phyloP scores from a whole-genome alignment of 2,329 filamentous ascomycete species.

The Stenocarpella maydis region DNA sequence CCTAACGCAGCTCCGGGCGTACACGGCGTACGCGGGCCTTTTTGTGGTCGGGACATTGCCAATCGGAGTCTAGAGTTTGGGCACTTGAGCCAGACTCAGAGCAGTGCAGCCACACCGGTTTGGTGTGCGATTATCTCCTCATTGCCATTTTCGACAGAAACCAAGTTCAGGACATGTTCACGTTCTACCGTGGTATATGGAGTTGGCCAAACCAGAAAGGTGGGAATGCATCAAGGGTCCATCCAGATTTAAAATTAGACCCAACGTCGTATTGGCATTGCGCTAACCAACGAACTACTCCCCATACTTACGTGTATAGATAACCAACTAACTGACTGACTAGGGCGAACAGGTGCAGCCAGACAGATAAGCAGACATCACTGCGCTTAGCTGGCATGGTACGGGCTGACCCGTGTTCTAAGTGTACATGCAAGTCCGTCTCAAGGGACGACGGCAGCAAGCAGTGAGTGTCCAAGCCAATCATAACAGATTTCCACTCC shows the following conservation, averaged over 20 bases:
- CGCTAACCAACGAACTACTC: not conserved
- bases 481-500: not conserved
- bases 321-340: too few relatives aligned
- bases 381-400: too few relatives aligned
- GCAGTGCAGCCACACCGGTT: not conserved
- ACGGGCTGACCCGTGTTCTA: too few relatives aligned
- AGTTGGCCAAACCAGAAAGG: not conserved
- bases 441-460: not conserved
- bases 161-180: too few relatives aligned
- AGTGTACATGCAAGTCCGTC: too few relatives aligned
- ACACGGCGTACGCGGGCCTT: not conserved
- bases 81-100: not conserved
- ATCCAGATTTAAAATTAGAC: conserved; percentile 8
- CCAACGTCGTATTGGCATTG: not conserved
- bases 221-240: conserved; percentile 9
- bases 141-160: not conserved
- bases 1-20: too few relatives aligned
- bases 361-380: too few relatives aligned
- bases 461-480: not conserved
- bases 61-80: not conserved
- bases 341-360: not conserved
- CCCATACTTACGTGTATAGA: too few relatives aligned
- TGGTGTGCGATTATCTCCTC: not conserved
- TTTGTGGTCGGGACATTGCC: not conserved
- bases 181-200: too few relatives aligned